A percentile compares a stretch with the other conserved stretches of the same genome.
phyloP scores from a whole-genome alignment of 768 basidiomycete genomes.

The Nidularia pulvinata region DNA sequence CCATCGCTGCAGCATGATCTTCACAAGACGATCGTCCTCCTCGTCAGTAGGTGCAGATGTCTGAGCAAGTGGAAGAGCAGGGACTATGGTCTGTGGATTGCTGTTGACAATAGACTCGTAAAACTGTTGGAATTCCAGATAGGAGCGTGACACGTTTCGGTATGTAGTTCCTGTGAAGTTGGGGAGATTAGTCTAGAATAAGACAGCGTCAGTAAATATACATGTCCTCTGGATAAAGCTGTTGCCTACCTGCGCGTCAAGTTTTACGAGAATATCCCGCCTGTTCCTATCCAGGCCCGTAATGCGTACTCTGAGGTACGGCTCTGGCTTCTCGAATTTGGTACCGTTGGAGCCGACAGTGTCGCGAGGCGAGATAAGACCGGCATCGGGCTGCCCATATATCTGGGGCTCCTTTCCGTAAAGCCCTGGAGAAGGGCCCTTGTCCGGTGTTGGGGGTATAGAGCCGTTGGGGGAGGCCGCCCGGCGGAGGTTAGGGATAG shows the following conservation, averaged over 20 bases:
- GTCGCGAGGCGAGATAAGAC: constrained; percentile 76
- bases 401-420: constrained; percentile 86
- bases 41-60: constrained; percentile 98
- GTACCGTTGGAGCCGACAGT: constrained; percentile 67
- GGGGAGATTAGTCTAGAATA: constrained; percentile 81
- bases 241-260: constrained; percentile 87
- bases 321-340: constrained; percentile 74
- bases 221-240: not conserved
- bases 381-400: constrained; percentile 84
- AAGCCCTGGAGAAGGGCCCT: constrained; percentile 51
- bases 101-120: constrained; percentile 87
- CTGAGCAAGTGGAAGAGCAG: constrained; percentile 94
- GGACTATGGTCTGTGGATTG: constrained; percentile 96
- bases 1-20: constrained; percentile 96
- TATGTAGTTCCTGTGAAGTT: constrained; percentile 90
- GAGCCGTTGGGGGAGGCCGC: constrained; percentile 57
- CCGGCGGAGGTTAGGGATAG: constrained; percentile 70
- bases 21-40: constrained; percentile 96
- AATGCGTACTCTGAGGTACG: constrained; percentile 88
- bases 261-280: constrained; percentile 89
- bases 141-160: constrained; percentile 93
- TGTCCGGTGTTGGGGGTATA: constrained; percentile 47
- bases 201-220: not conserved
- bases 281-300: constrained; percentile 93
- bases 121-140: constrained; percentile 93